Evolutionary conservation across 805 yeast genomes (phyloP).

Genomic region (Candida ortonii): DNA sequence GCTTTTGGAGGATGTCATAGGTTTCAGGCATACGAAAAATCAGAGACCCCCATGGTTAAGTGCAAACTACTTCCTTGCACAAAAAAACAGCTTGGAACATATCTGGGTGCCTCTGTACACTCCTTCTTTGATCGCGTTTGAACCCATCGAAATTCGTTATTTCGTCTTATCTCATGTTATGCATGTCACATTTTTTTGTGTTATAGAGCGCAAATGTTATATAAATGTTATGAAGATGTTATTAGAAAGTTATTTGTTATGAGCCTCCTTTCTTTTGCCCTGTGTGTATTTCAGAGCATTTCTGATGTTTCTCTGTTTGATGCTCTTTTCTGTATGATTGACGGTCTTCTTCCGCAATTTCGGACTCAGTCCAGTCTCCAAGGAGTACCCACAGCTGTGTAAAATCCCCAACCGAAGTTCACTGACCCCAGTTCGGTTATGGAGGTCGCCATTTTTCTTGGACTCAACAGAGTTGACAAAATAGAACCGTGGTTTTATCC

Average conservation of each 20-base stretch:
- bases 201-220: too few species aligned
- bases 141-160: too few species aligned
- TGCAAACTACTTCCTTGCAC: slow-evolving; percentile 78
- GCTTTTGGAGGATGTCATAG: slow-evolving; percentile 93
- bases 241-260: too few species aligned
- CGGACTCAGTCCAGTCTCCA: slow-evolving; percentile 13
- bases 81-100: slow-evolving; percentile 59
- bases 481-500: slow-evolving; percentile 39
- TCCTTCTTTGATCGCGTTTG: too few species aligned
- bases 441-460: slow-evolving; percentile 21
- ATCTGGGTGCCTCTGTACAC: slow-evolving; percentile 69
- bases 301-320: slow-evolving; percentile 15
- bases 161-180: too few species aligned
- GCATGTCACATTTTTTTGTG: too few species aligned
- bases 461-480: slow-evolving; percentile 50
- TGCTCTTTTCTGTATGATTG: slow-evolving; percentile 12
- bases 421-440: slow-evolving; percentile 48
- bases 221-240: too few species aligned
- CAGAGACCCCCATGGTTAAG: slow-evolving; percentile 50
- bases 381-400: slow-evolving; percentile 47
- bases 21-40: slow-evolving; percentile 77
- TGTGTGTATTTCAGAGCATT: slow-evolving; percentile 11
- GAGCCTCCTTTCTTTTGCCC: slow-evolving; percentile 1
- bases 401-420: slow-evolving; percentile 50
- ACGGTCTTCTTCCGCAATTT: slow-evolving; percentile 9